Evolutionary conservation across 768 basidiomycete genomes (phyloP), one percentile per base, ranked within the genome.

Genomic region (Dendrothele bispora): DNA sequence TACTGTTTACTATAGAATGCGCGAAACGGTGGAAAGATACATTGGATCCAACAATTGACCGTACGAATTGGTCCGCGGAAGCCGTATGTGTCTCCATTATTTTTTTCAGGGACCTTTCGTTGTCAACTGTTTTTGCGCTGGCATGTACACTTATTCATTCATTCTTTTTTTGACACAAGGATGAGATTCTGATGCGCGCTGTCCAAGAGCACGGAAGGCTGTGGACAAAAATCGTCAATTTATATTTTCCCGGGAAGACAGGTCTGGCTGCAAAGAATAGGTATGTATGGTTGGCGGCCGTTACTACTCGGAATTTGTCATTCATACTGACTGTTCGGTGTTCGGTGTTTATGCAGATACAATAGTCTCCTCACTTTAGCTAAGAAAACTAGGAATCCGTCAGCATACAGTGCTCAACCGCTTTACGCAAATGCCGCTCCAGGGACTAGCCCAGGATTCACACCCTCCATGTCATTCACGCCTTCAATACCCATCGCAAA

Each of bases 241-340:
- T 49, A 1, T 57, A 61, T 36, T 60, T 64, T 44, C 62, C 61
- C n/a, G 62, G 62, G 29, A 50, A 61, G 17, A 64, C 62, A 7
- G 62, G 61, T 4, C 61, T 64, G 34, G 54, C 61, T n/a, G 62
- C 62, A 10, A 64, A 64, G 53, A 64, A 64, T 54, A 52, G 62
- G 61, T 63, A 51, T 44, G 52, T 26, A 26, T 6, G 3, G 45
- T 18, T 27, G 18, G 18, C 18, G 8, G 35, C 14, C 15, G 15
- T 4, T 32, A n/a, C 18, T 7, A 24, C 17, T 6, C 18, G 10
- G 39, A n/a, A 25, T 21, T 12, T n/a, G 17, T 15, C 14, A 50
- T 45, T 21, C 35, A 28, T 12, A 17, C 25, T 35, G 39, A 20
- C 35, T 20, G 14, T 29, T 51, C 15, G 27, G 8, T 18, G 34